Evolutionary conservation across 73 alveolate genomes (phyloP), one percentile per base, ranked within the genome.

Genomic region (Paramecium tetraurelia): DNA sequence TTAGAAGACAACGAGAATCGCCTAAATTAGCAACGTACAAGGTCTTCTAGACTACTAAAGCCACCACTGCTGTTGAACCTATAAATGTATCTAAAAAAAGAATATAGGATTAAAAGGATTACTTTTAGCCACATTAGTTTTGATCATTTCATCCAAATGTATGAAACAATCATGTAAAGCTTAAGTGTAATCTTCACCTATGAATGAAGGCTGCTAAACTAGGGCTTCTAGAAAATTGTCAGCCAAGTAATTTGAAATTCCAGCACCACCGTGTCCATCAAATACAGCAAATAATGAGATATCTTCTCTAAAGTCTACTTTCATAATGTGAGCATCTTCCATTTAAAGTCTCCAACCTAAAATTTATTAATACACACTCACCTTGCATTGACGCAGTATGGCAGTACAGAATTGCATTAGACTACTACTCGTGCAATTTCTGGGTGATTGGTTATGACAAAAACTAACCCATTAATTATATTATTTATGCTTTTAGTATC

Each of bases 11-110:
- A n/a, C 94, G 58, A 46, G 94, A 80, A 44, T 90, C 95, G 11
- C 95, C 95, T 46, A 71, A 75, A 63, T 90, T 90, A 1, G 95
- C 95, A 6, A 90, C 93, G 24, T 90, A 90, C 8, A 90, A 40
- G 14, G 85, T 85, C 21, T 85, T 85, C 57, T 90, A 35, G 16
- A 35, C 93, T 7, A 90, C 50, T 38, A 90, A 90, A 53, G 94
- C 71, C 12, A 90, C 95, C 7, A 90, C 85, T 29, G 95, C 92
- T 59, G 92, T 53, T 22, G 94, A 90, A 20, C 95, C 95, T 4
- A 69, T 41, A 24, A 46, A 38, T 18, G 63, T 41, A 46, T 80
- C 90, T 80, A 46, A 80, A 80, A 35, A 24, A 48, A 14, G 31
- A 22, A n/a, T 48, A 3, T n/a, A 16, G 31, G 69, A 18, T 18